Base-by-base conservation (phyloP, 192 early-diverging fungal species). In the Coemansia asiatica region DNA sequence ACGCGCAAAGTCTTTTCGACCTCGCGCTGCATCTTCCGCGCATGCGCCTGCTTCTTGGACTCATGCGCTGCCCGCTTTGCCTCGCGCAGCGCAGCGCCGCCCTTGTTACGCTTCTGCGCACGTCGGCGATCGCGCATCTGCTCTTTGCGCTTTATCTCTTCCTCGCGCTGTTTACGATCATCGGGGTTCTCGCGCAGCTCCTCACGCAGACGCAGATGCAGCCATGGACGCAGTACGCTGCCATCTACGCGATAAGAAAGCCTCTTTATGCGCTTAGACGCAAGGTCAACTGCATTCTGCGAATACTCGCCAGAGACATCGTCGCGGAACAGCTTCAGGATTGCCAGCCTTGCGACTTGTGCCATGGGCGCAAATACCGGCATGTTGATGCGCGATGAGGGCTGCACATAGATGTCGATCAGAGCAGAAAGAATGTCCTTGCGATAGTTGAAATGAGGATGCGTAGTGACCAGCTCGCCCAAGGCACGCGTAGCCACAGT, bases 401-500 rank as follows among this genome's bases (percentile, higher is more conserved):
- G 79, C 74, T 82, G 79, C 60, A 82, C 79, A 57, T 82, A 82
- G 12, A 82, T 64, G 66, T 82, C 74, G 9, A 97, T 87, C 27
- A 97, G 71, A 1, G 91, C 86, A 3, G 89, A 90, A 83, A 98
- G 85, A 31, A 98, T 71, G 66, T 98, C 94, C 47, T 89, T 73
- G 48, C 95, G 89, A 71, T 94, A 98, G 83, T 98, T 98, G 82
- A 98, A 98, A 74, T 97, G 95, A 18, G 97, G 88, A 15, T 90
- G 85, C 18, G 86, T 83, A 7, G 82, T 90, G 53, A 96, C 78
- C 5, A 98, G 85, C 49, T 91, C 88, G 40, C 91, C 89, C 81
- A 97, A 75, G 67, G 92, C 95, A 23, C 90, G 87, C 18, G 94
- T 74, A 1, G 93, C 92, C 2, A 91, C 85, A 0, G 77, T 66